phyloP scores from a whole-genome alignment of 768 basidiomycete genomes.

The Erythrobasidium yunnanense region DNA sequence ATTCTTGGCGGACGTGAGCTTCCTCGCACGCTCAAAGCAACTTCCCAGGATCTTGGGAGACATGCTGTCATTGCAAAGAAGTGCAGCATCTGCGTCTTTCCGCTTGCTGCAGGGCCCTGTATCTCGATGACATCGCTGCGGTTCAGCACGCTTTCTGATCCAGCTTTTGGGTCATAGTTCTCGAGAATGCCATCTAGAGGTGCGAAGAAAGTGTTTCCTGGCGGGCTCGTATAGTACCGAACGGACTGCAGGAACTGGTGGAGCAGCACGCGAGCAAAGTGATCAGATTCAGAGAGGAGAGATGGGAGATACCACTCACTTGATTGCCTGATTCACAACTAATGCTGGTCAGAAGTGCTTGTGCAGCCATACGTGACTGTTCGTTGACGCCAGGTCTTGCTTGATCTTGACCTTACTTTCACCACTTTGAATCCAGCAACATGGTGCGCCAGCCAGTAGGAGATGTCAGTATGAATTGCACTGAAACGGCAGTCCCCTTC shows the following conservation, averaged over 20 bases:
- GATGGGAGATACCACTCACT: not conserved
- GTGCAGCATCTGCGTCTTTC: constrained; percentile 69
- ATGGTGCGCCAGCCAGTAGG: too few relatives aligned
- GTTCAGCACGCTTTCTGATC: constrained; percentile 38
- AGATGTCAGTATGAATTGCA: too few relatives aligned
- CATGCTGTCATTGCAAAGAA: constrained; percentile 54
- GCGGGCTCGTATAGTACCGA: constrained; percentile 19
- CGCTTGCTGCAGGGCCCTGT: constrained; percentile 61
- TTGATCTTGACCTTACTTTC: too few relatives aligned
- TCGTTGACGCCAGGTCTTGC: not conserved
- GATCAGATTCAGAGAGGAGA: too few relatives aligned
- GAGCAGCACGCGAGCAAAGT: too few relatives aligned
- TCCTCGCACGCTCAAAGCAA: constrained; percentile 21
- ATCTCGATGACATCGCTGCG: constrained; percentile 63
- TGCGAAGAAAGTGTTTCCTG: constrained; percentile 34
- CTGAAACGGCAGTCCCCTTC: too few relatives aligned
- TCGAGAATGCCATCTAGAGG: constrained; percentile 34
- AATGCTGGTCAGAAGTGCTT: not conserved
- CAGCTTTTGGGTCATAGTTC: constrained; percentile 3
- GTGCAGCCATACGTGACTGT: constrained; percentile 6
- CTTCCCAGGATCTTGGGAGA: constrained; percentile 43
- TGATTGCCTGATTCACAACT: not conserved
- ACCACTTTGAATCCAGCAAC: too few relatives aligned
- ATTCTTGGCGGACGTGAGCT: constrained; percentile 21
- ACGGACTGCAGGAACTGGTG: constrained; percentile 5